Evolutionary conservation across 495 filamentous ascomycete genomes (phyloP).

Genomic region (Cercophora newfieldiana): DNA sequence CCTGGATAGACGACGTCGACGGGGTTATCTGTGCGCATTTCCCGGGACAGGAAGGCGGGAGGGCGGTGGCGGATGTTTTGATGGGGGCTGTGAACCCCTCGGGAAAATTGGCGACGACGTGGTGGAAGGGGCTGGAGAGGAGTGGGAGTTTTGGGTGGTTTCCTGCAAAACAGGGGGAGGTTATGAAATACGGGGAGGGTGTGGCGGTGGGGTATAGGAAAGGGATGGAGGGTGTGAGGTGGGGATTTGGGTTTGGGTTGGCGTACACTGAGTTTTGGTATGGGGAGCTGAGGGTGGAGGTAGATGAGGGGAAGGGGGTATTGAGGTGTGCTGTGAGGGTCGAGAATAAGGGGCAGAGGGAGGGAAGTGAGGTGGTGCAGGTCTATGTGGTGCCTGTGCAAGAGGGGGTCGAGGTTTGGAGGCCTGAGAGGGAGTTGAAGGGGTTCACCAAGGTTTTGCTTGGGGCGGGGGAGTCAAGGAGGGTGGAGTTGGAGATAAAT

Average conservation of each 20-base stretch:
- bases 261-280: conserved; percentile 1
- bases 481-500: neutral
- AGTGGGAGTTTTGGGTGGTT: conserved; percentile 1
- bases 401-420: neutral
- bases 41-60: neutral
- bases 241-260: conserved; percentile 4
- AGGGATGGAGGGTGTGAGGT: neutral
- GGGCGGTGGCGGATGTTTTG: conserved; percentile 1
- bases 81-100: neutral
- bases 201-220: neutral
- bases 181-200: neutral
- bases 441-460: neutral
- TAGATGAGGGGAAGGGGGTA: neutral
- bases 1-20: neutral
- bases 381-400: neutral
- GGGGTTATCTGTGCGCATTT: neutral
- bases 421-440: conserved; percentile 3
- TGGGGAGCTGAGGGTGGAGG: neutral
- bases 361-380: neutral
- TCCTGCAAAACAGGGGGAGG: neutral
- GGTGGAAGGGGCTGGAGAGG: neutral
- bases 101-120: neutral
- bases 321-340: neutral
- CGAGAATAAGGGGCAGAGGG: neutral
- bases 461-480: neutral